phyloP scores from a whole-genome alignment of 345 rosid species.

The Populus deltoides region DNA sequence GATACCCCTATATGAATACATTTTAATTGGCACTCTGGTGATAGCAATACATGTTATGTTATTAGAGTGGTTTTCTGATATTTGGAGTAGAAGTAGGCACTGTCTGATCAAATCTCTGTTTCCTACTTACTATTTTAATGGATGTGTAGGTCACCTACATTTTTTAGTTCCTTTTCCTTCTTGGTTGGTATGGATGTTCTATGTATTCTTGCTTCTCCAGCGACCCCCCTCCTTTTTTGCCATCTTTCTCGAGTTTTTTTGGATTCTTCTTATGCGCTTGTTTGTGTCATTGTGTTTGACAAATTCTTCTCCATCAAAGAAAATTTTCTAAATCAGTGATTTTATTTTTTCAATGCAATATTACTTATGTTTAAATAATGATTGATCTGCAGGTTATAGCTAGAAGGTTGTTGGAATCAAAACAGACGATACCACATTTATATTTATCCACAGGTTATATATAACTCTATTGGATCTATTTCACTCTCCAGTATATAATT shows the following conservation, averaged over 20 bases:
- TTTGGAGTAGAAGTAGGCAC: not conserved
- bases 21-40: too few relatives aligned
- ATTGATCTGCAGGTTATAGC: conserved; percentile 68
- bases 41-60: too few relatives aligned
- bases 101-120: not conserved
- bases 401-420: conserved; percentile 88
- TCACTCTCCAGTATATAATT: conserved; percentile 18
- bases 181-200: not conserved
- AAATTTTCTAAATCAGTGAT: too few relatives aligned
- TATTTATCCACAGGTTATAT: conserved; percentile 77
- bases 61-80: not conserved
- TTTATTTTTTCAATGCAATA: too few relatives aligned
- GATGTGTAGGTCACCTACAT: not conserved
- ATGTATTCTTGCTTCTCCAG: not conserved
- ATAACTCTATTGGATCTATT: conserved; percentile 6
- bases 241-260: not conserved
- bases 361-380: not conserved
- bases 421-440: conserved; percentile 84
- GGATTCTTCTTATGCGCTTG: not conserved
- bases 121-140: not conserved
- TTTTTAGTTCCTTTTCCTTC: not conserved
- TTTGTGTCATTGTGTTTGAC: not conserved
- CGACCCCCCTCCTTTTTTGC: too few relatives aligned
- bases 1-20: not conserved
- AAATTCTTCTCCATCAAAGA: too few relatives aligned